Percentiles rank a stretch among this genome's conserved stretches.
phyloP scores from a whole-genome alignment of 2,329 filamentous ascomycete species.

The Pyricularia grisea region DNA sequence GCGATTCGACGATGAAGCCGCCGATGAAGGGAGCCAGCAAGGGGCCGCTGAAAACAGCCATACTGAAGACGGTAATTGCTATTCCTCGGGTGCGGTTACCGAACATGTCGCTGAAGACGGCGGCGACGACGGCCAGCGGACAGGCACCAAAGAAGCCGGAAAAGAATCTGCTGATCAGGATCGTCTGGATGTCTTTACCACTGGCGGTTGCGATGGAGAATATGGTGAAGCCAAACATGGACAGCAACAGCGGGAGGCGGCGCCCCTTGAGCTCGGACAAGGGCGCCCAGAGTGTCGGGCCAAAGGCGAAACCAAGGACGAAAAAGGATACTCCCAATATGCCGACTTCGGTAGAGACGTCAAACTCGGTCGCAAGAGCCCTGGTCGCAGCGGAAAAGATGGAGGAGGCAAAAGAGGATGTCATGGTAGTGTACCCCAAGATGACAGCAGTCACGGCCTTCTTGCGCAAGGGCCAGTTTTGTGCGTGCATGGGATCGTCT shows the following conservation, averaged over 20 bases:
- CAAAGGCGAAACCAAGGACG: slow-evolving; percentile 63
- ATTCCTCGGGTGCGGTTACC: slow-evolving; percentile 52
- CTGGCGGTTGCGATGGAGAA: slow-evolving; percentile 57
- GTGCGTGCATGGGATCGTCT: slow-evolving; percentile 73
- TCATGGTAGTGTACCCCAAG: slow-evolving; percentile 64
- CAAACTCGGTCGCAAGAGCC: slow-evolving; percentile 45
- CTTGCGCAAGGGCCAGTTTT: slow-evolving; percentile 76
- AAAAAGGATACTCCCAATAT: slow-evolving; percentile 59
- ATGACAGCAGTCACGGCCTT: slow-evolving; percentile 64
- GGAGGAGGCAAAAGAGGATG: slow-evolving; percentile 62
- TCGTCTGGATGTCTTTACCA: slow-evolving; percentile 57
- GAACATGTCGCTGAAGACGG: slow-evolving; percentile 65
- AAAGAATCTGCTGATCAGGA: slow-evolving; percentile 67
- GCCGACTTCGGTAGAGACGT: slow-evolving; percentile 52
- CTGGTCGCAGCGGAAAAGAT: slow-evolving; percentile 62
- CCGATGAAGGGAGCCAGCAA: slow-evolving; percentile 60
- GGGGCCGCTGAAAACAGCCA: slow-evolving; percentile 58
- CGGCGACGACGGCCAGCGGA: slow-evolving; percentile 58
- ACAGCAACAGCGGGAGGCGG: slow-evolving; percentile 47
- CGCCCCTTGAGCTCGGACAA: slow-evolving; percentile 64
- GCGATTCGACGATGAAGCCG: slow-evolving; percentile 53
- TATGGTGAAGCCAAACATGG: slow-evolving; percentile 61
- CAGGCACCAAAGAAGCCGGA: slow-evolving; percentile 63
- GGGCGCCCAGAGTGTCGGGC: slow-evolving; percentile 64
- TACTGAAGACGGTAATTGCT: slow-evolving; percentile 48